Evolutionary conservation across 108 stramenopile genomes (phyloP).

Genomic region (Mediolabrus comicus): DNA sequence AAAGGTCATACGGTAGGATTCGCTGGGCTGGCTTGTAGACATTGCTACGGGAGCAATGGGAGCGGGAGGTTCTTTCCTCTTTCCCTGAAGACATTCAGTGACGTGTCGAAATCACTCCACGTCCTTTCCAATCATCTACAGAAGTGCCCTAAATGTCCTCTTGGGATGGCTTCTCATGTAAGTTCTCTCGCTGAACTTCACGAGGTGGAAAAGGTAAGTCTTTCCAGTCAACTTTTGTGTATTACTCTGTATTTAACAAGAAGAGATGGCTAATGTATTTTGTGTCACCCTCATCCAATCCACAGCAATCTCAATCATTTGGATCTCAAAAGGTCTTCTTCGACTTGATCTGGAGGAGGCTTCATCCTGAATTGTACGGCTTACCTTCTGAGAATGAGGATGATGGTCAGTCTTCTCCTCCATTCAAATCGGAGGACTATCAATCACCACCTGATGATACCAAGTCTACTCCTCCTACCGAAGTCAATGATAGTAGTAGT

Average conservation of each 20-base stretch:
- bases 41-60: slow-evolving; percentile 43
- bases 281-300: not conserved
- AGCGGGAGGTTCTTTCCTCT: slow-evolving; percentile 46
- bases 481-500: not conserved
- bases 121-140: slow-evolving; percentile 42
- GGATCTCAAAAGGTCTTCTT: slow-evolving; percentile 49
- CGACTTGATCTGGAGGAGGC: slow-evolving; percentile 39
- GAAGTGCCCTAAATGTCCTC: slow-evolving; percentile 66
- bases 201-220: slow-evolving; percentile 68
- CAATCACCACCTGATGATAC: not conserved
- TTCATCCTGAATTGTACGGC: slow-evolving; percentile 35
- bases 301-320: slow-evolving; percentile 32
- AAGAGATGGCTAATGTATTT: too few relatives aligned
- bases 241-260: too few relatives aligned
- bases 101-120: slow-evolving; percentile 41
- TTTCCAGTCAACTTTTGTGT: not conserved
- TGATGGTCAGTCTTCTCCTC: not conserved
- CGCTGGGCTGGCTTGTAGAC: slow-evolving; percentile 41
- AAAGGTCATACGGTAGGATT: slow-evolving; percentile 36
- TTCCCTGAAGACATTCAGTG: slow-evolving; percentile 46
- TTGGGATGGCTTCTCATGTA: slow-evolving; percentile 58
- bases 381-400: not conserved
- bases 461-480: not conserved
- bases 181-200: slow-evolving; percentile 54
- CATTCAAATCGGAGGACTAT: not conserved